Evolutionary conservation across 257 asterid genomes (phyloP).

Genomic region (Penstemon eatonii): DNA sequence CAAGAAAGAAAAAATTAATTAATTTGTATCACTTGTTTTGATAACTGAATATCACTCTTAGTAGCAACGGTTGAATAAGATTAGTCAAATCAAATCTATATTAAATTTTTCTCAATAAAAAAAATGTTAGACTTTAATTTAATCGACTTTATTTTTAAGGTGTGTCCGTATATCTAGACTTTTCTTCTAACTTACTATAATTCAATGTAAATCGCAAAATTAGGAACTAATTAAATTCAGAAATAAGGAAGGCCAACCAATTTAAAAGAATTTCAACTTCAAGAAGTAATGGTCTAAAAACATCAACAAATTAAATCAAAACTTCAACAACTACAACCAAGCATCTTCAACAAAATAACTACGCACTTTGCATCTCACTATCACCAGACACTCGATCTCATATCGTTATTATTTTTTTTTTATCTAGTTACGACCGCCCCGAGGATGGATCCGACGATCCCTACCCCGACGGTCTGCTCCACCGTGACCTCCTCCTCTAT

Average conservation of each 20-base stretch:
- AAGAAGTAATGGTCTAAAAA: constrained; percentile 43
- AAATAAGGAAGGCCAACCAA: constrained; percentile 28
- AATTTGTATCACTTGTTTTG: too few species aligned
- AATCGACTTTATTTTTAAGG: too few species aligned
- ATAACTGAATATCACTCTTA: too few species aligned
- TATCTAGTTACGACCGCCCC: constrained; percentile 21
- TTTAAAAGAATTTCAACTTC: constrained; percentile 21
- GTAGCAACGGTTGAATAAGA: too few species aligned
- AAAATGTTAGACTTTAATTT: too few species aligned
- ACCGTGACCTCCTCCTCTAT: constrained; percentile 45
- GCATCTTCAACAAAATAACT: constrained; percentile 29
- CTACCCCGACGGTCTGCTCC: constrained; percentile 48
- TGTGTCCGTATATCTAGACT: too few species aligned
- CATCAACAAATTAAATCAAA: constrained; percentile 29
- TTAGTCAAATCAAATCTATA: too few species aligned
- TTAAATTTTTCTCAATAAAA: too few species aligned
- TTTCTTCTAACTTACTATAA: too few species aligned
- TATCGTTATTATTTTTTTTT: constrained; percentile 9
- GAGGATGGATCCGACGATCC: constrained; percentile 48
- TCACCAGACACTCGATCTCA: constrained; percentile 16
- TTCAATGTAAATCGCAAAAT: neutral
- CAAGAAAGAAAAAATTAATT: too few species aligned
- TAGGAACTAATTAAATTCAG: neutral
- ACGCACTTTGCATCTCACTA: neutral
- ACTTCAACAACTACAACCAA: constrained; percentile 28